Evolutionary conservation across 805 yeast species (phyloP), one percentile per base, ranked within the genome.

Genomic region (Saccharomycopsis schoenii): DNA sequence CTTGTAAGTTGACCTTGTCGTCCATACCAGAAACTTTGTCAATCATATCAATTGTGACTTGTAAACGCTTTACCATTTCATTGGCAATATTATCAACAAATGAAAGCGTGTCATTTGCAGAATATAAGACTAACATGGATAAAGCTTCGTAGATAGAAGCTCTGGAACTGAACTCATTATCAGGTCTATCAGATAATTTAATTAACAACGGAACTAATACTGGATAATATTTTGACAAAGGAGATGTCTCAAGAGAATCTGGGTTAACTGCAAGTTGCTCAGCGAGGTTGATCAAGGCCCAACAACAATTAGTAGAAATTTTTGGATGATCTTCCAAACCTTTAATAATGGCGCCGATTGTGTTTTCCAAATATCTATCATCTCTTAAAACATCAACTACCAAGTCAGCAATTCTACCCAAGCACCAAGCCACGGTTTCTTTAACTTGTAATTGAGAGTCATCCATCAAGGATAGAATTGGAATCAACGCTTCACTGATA

Each of bases 351-450:
- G 96, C 94, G 59, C 80, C 78, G 60, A 94, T 75, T 59, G 94
- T 83, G 55, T 76, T 77, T 34, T 93, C 90, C 65, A 94, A 78
- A 70, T 85, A 86, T 4, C 74, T 72, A 54, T 82, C 78, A 34
- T 82, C 71, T 67, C 87, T 88, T 65, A 93, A 84, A 4, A 96
- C 89, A 58, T 82, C 88, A 64, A 88, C 81, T 52, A 86, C 89
- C 58, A 86, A 76, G 70, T 94, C 98, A 11, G 97, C 96, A 67
- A 94, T 89, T 73, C 97, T 84, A 61, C 99, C 99, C 63, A 94
- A 78, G 76, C 98, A 93, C 99, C 99, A 94, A 3, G 98, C 96
- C 40, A 91, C 97, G 1, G 99, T 92, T 71, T 94, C 99, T 71
- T 89, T 88, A 34, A 94, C 99, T 70, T 90, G 96, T 66, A 90